A percentile compares a stretch with the other conserved stretches of the same genome.
Conservation (phyloP, 441 rosid genomes). For the Euphorbia corollata region DNA sequence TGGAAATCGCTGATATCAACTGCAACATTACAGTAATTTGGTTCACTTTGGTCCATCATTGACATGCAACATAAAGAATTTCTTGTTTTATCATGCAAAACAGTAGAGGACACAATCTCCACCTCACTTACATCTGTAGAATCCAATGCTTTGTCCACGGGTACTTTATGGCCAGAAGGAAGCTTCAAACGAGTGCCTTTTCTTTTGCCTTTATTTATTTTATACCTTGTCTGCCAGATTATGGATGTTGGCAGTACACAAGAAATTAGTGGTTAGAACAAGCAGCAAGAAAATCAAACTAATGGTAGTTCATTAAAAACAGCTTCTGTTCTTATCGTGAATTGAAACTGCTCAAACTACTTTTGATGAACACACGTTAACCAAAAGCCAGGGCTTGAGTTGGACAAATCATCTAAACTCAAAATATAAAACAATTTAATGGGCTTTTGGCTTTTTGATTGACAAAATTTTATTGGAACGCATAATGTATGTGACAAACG, state of each 20-base stretch:
- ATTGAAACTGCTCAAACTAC: not conserved
- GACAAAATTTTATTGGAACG: not conserved
- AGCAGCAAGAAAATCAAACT: conserved; percentile 5
- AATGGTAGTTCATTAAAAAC: not conserved
- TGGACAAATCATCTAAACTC: not conserved
- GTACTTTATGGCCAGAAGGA: conserved; percentile 21
- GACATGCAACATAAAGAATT: conserved; percentile 43
- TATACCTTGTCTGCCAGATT: conserved; percentile 38
- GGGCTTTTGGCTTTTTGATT: not conserved
- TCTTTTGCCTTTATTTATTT: conserved; percentile 28
- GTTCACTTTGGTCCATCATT: conserved; percentile 42
- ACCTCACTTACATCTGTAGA: conserved; percentile 34
- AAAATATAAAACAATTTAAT: not conserved
- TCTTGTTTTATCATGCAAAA: conserved; percentile 30
- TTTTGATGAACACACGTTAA: not conserved
- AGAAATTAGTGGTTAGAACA: not conserved
- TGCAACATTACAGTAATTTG: conserved; percentile 46
- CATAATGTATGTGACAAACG: not conserved
- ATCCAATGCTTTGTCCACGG: conserved; percentile 24
- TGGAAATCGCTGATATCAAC: conserved; percentile 29
- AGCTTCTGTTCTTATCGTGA: not conserved
- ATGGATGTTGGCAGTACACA: conserved; percentile 7
- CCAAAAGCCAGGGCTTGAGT: not conserved
- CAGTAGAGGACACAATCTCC: conserved; percentile 41
- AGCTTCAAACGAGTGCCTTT: conserved; percentile 27